Evolutionary conservation across 345 rosid genomes (phyloP).

Genomic region (Brassica carinata): DNA sequence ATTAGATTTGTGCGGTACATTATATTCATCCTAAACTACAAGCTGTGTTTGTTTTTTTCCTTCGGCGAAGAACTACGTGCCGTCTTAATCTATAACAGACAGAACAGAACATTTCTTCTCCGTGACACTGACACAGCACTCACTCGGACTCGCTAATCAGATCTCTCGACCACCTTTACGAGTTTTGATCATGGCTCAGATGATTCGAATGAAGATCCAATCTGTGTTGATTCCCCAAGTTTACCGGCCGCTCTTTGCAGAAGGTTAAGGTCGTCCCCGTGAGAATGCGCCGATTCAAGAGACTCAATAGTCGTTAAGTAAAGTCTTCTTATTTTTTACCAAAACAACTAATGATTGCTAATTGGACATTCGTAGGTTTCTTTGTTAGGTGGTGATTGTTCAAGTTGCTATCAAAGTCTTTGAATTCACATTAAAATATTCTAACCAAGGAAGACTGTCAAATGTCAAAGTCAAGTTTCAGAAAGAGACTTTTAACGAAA

Average conservation of each 20-base stretch:
- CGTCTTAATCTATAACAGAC: neutral
- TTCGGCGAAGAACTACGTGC: neutral
- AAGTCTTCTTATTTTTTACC: neutral
- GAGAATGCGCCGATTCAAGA: neutral
- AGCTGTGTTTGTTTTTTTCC: neutral
- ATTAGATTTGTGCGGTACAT: too few relatives aligned
- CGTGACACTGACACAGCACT: conserved; percentile 4
- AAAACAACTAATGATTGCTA: neutral
- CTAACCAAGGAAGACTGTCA: neutral
- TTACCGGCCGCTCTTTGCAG: neutral
- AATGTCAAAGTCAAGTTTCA: neutral
- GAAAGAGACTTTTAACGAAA: neutral
- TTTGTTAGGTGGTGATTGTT: neutral
- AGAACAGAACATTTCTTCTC: neutral
- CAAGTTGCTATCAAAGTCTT: neutral
- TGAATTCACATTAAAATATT: neutral
- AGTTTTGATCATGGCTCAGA: neutral
- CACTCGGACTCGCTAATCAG: neutral
- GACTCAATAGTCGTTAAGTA: neutral
- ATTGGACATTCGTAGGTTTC: neutral
- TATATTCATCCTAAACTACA: neutral
- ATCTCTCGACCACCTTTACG: conserved; percentile 6
- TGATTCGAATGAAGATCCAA: conserved; percentile 10
- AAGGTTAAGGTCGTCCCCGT: neutral
- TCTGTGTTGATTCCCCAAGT: neutral